These are phyloP conservation scores for Solanum medicagineum DNA, from an alignment of 257 asterid genomes.

Conservation along the genomic window DNA sequence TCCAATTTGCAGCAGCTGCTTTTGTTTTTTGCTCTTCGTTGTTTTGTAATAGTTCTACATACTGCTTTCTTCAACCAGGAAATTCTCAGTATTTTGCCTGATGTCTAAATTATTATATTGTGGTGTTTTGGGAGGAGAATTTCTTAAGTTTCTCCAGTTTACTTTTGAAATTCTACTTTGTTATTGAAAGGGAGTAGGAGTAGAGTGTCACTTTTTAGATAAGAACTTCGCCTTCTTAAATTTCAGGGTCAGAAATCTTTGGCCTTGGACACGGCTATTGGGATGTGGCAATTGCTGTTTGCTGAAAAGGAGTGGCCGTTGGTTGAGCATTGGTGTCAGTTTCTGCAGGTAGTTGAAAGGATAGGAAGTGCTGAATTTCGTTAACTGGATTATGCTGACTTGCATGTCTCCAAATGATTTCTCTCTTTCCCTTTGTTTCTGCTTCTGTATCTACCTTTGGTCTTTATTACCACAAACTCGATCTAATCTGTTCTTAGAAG, in stretches of 20 bases:
- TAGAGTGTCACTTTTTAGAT: background rate
- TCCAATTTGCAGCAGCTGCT: background rate
- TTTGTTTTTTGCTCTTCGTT: background rate
- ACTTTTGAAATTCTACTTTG: background rate
- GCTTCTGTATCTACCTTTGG: background rate
- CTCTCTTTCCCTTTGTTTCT: background rate
- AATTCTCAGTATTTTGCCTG: background rate
- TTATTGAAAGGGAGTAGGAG: background rate
- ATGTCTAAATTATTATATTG: background rate
- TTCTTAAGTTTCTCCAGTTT: background rate
- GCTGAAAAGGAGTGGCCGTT: slow-evolving; percentile 91
- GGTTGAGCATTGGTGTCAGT: slow-evolving; percentile 98
- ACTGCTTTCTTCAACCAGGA: background rate
- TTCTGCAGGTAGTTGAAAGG: slow-evolving; percentile 57
- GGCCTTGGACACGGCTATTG: slow-evolving; percentile 97
- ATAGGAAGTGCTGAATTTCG: background rate
- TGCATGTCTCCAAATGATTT: background rate
- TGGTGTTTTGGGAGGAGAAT: background rate
- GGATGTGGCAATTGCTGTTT: slow-evolving; percentile 98
- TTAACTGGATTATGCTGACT: background rate
- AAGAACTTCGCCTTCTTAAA: background rate
- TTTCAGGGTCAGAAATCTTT: slow-evolving; percentile 95
- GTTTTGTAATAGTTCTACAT: background rate
- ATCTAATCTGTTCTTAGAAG: background rate
- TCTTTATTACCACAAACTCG: background rate